phyloP scores from a whole-genome alignment of 1,139 yeast species.

The Nakaseomyces glabratus region DNA sequence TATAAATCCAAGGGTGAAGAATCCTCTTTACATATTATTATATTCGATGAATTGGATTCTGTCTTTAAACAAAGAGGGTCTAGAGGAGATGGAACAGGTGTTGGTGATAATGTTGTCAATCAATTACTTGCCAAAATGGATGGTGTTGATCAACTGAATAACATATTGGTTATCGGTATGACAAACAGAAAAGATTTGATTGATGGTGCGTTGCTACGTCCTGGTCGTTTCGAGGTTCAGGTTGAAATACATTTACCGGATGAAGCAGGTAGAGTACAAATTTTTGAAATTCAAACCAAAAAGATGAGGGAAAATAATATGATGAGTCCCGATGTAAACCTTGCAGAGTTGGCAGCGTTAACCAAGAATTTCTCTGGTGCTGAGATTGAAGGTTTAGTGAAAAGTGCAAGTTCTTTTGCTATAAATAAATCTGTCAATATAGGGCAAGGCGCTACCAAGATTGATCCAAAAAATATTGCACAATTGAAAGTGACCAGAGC shows the following conservation, averaged over 20 bases:
- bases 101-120: constrained; percentile 96
- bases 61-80: constrained; percentile 98
- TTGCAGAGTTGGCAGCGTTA: constrained; percentile 67
- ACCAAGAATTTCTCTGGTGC: constrained; percentile 98
- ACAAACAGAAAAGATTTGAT: constrained; percentile 92
- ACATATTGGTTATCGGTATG: constrained; percentile 95
- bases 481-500: constrained; percentile 66
- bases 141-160: constrained; percentile 96
- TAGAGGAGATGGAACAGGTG: constrained; percentile 95
- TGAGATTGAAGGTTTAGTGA: constrained; percentile 91
- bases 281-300: constrained; percentile 83
- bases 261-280: constrained; percentile 85
- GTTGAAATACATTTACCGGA: constrained; percentile 94
- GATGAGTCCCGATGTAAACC: constrained; percentile 65
- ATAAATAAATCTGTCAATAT: constrained; percentile 76
- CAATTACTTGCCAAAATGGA: constrained; percentile 97
- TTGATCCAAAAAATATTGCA: constrained; percentile 49
- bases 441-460: constrained; percentile 64
- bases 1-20: constrained; percentile 90
- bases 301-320: constrained; percentile 78
- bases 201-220: constrained; percentile 88
- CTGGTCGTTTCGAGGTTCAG: constrained; percentile 98
- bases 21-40: constrained; percentile 85
- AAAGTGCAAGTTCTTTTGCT: constrained; percentile 92
- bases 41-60: constrained; percentile 95